Conservation (phyloP, 1,284 basidiomycete species). For the Apiotrichum mycotoxinovorans region DNA sequence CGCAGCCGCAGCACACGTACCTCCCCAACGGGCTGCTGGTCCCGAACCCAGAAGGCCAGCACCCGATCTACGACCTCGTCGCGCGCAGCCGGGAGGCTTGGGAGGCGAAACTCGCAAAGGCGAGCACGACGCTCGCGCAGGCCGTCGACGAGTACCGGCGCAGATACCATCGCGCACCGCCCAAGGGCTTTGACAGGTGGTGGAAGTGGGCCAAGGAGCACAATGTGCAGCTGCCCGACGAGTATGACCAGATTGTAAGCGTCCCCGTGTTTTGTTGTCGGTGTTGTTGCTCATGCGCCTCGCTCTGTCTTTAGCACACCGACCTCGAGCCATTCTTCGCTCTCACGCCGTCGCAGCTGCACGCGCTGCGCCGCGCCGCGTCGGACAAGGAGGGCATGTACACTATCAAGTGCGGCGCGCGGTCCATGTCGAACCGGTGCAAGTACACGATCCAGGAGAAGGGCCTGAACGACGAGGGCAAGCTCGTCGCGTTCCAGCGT, state of each 20-base stretch:
- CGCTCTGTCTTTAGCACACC: conserved; percentile 23
- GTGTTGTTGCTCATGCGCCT: no score
- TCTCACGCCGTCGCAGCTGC: conserved; percentile 28
- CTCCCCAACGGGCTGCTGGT: conserved; percentile 36
- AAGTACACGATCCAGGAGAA: conserved; percentile 25
- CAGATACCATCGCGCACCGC: conserved; percentile 47
- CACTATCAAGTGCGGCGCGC: conserved; percentile 36
- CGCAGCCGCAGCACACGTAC: conserved; percentile 26
- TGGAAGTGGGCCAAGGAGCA: conserved; percentile 37
- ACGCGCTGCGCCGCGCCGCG: conserved; percentile 20
- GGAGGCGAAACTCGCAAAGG: conserved; percentile 44
- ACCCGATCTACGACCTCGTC: conserved; percentile 51
- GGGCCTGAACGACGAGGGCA: conserved; percentile 35
- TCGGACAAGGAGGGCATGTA: conserved; percentile 36
- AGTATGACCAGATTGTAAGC: conserved; percentile 49
- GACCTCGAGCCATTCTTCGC: conserved; percentile 49
- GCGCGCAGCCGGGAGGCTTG: conserved; percentile 41
- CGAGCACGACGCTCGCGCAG: conserved; percentile 48
- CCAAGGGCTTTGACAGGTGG: conserved; percentile 47
- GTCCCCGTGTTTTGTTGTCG: no score
- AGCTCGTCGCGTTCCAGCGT: conserved; percentile 27
- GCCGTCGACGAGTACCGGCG: conserved; percentile 50
- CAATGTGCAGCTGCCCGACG: conserved; percentile 43
- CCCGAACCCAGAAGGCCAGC: conserved; percentile 38
- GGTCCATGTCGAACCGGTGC: conserved; percentile 15